Conservation (phyloP, 257 asterid species). For the Prunella vulgaris region DNA sequence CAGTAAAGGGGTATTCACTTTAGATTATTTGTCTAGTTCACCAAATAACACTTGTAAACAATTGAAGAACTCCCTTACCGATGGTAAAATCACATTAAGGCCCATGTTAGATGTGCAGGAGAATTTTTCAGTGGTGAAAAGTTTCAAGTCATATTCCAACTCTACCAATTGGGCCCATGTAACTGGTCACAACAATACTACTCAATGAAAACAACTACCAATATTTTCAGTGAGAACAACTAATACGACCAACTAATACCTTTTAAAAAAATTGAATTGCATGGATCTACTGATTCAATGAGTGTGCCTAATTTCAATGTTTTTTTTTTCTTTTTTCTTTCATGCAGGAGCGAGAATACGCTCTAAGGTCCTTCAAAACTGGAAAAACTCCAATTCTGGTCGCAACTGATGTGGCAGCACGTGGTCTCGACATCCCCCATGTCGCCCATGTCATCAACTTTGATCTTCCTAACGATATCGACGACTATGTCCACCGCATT, state of each 20-base stretch:
- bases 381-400: constrained; percentile 86
- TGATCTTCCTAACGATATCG: constrained; percentile 90
- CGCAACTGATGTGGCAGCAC: constrained; percentile 96
- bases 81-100: background rate
- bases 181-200: no score
- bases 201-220: no score
- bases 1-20: background rate
- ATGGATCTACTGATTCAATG: no score
- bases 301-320: background rate
- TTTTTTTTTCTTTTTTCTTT: background rate
- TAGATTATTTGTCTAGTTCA: background rate
- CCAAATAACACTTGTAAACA: background rate
- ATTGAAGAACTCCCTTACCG: background rate
- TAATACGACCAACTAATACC: no score
- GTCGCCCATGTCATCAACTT: constrained; percentile 92
- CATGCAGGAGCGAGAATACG: constrained; percentile 82
- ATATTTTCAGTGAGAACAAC: no score
- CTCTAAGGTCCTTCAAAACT: constrained; percentile 83
- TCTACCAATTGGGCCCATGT: no score
- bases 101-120: no score
- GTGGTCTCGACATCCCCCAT: constrained; percentile 96
- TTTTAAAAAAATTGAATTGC: no score
- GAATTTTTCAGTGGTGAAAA: no score
- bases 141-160: background rate
- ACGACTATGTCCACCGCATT: constrained; percentile 92